Evolutionary conservation across 2,329 filamentous ascomycete species (phyloP), one percentile per base, ranked within the genome.

Genomic region (Xylogone sp.): DNA sequence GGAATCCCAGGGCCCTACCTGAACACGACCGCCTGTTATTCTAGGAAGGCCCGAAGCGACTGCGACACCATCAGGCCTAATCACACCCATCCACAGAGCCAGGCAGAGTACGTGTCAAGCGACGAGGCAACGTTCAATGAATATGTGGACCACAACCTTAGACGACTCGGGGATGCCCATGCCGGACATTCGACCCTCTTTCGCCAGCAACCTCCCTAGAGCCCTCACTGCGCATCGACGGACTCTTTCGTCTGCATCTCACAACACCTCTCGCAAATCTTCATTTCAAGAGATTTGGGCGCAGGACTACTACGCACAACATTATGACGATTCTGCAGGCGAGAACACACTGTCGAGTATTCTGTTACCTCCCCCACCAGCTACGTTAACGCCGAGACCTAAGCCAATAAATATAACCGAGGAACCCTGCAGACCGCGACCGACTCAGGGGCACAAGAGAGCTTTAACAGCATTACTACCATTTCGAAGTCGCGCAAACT

Each of bases 231-330:
- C 34, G n/a, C 34, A 39, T 39, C 34, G 34, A 39, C 34, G 13
- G n/a, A 39, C 34, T 18, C 4, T 39, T 39, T 39, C 34, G n/a
- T 18, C n/a, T 39, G 13, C 34, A 7, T 39, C 34, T 39, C 34
- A 16, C 8, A 16, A 39, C 12, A 39, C 34, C 13, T 39, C 34
- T 18, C 34, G 59, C 24, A 55, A 59, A 48, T 60, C 59, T 7
- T 57, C 55, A 18, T 47, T 59, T 49, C 58, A 60, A 53, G 57
- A 57, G 56, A 56, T 53, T 61, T 63, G 62, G 62, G 56, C 54
- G 2, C 59, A 64, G 46, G 58, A 61, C 43, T 61, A 61, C 45
- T 58, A 52, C 50, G 42, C 54, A 18, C 47, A 56, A 50, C 56
- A 60, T 47, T 43, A 43, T 53, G 49, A 44, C 48, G 54, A 47